Percentiles rank a stretch among this genome's conserved stretches.
phyloP scores from a whole-genome alignment of 805 yeast genomes.

The Teunomyces funiuensis region DNA sequence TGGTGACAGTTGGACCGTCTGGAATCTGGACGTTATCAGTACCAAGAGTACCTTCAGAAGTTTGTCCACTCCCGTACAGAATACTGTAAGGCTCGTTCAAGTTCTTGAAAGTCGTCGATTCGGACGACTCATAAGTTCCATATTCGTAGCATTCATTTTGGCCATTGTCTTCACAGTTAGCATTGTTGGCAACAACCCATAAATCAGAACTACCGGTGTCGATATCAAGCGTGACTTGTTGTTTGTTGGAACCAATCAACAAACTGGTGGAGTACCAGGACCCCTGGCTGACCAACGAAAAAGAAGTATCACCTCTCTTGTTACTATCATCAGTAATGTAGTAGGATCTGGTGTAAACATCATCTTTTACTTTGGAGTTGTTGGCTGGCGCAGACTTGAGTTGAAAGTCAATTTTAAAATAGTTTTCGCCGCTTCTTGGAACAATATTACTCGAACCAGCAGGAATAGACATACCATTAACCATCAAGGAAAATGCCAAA shows the following conservation, averaged over 20 bases:
- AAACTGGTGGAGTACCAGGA: constrained; percentile 9
- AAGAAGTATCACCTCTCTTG: constrained; percentile 3
- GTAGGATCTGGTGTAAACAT: neutral
- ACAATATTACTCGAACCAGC: neutral
- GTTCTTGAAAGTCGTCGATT: constrained; percentile 10
- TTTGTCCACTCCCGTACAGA: constrained; percentile 6
- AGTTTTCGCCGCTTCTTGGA: neutral
- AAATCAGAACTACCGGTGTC: constrained; percentile 15
- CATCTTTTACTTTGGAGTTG: neutral
- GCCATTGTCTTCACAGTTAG: neutral
- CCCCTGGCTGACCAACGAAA: constrained; percentile 6
- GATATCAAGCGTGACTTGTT: constrained; percentile 10
- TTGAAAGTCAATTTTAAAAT: neutral
- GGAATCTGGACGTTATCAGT: constrained; percentile 8
- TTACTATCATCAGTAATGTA: neutral
- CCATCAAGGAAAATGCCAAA: neutral
- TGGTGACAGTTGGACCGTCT: constrained; percentile 4
- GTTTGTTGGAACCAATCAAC: constrained; percentile 12
- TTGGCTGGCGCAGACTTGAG: neutral
- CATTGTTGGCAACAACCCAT: constrained; percentile 8
- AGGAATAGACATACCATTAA: neutral
- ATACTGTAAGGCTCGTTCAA: constrained; percentile 7
- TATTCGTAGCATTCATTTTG: constrained; percentile 1
- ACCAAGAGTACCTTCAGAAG: constrained; percentile 7
- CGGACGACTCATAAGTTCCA: constrained; percentile 11